Evolutionary conservation across 2,329 filamentous ascomycete species (phyloP), one percentile per base, ranked within the genome.

Genomic region (Aspergillus sp.): DNA sequence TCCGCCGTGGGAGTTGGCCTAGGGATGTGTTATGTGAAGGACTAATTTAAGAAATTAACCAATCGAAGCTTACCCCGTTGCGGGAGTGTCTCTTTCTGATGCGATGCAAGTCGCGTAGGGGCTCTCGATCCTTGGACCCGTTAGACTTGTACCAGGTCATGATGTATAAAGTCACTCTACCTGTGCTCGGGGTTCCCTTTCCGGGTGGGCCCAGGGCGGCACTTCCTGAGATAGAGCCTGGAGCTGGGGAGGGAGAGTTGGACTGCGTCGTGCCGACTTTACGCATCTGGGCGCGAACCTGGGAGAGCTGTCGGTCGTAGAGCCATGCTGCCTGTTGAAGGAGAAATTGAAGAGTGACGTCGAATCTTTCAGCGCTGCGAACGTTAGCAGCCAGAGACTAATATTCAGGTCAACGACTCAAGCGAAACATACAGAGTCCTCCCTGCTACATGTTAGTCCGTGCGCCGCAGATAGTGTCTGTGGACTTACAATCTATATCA

Each of bases 271-370:
- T 71, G 36, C 68, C 72, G 7, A 77, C 74, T 55, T 88, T 94
- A 56, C 89, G 85, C 78, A 97, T 91, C 74, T 97, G 91, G 17
- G 89, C 91, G 60, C 90, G 85, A 45, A 97, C 89, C 69, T 97
- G 91, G 0, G 89, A 89, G 23, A 95, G 83, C 74, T 97, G 91
- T 47, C 89, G 82, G 69, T 97, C 92, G 66, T 94, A 96, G 5
- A 97, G 83, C 83, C 91, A 96, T 71, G 91, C 91, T 58, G 91
- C 91, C 73, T 99, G 91, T 68, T 96, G 90, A 14, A 97, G 83
- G 29, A 99, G 81, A 66, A 97, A 97, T 38, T 91, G 82, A 53
- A 95, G 84, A 21, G 89, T 88, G 17, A 97, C 93, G 57, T 92
- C 83, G 72, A 97, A 96, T 43, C 84, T 80, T 48, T 82, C 78